Evolutionary conservation across 208 protist species (phyloP), one percentile per base, ranked within the genome.

Genomic region (Acanthamoeba lenticulata): DNA sequence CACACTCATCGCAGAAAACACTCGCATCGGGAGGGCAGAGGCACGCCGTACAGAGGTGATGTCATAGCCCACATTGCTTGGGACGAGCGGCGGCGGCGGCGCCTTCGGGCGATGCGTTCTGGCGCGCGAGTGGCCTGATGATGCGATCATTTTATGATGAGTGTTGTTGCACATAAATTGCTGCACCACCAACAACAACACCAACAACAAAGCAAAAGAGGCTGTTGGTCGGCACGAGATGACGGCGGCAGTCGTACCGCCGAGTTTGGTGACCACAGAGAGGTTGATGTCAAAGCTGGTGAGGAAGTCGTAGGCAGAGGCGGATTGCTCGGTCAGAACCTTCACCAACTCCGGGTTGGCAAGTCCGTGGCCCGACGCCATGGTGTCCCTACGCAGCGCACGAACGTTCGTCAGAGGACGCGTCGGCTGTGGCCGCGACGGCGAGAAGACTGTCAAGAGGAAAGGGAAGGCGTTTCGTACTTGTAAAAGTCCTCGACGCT

Each of bases 191-290:
- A 62, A 62, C 15, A 62, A 62, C 15, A 62, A 62, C 15, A 62
- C 15, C 19, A 62, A 62, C 15, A 24, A 24, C 19, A 62, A 62
- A 62, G 55, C 15, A 38, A 38, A 77, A 77, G 65, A 13, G 4
- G 2, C 29, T 1, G 38, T 36, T 19, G 0, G 0, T 0, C 6
- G 40, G 24, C 69, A 79, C 0, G 69, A 29, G 38, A 79, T 17
- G 36, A 74, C 32, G 69, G 13, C 21, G 52, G 17, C 52, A 38
- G 38, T 36, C 6, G 52, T 97, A 34, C 98, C 98, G 92, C 98
- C 98, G 90, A 98, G 97, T 96, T 99, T 98, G 38, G 97, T 97
- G 1, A 99, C 93, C 32, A 97, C 96, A 55, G 94, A 96, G 55
- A 99, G 96, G 27, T 97, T 96, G 11, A 99, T 92, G 32, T 98